Base-by-base conservation (phyloP, 805 yeast genomes). In the Saccharomycopsis capsularis region DNA sequence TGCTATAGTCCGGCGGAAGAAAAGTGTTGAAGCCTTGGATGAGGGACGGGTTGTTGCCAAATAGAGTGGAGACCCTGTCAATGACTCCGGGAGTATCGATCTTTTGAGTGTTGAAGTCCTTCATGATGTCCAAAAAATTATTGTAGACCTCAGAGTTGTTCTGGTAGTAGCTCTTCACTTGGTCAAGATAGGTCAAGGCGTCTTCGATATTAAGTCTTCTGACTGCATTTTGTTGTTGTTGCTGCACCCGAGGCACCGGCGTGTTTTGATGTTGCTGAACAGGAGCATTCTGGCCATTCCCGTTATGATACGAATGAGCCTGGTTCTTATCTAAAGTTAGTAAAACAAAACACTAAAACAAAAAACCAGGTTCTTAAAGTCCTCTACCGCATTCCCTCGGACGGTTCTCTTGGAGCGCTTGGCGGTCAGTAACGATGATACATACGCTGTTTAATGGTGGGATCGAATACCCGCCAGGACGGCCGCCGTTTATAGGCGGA, bases 71-170 rank as follows among this genome's bases (percentile, higher is more conserved):
- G 1, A 93, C 99, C 51, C 99, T 74, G 64, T 91, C 96, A 62
- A 93, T 93, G 25, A 93, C 99, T 32, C 98, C 99, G 0, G 98
- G 99, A 0, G 99, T 93, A 64, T 93, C 98, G 59, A 93, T 90
- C 53, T 80, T 79, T 69, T 91, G 97, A 47, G 95, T 83, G 70
- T 95, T 95, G 71, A 93, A 95, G 63, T 95, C 99, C 70, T 95
- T 95, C 99, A 93, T 93, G 56, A 93, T 91, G 63, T 93, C 99
- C 61, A 93, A 74, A 61, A 95, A 93, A 65, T 86, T 89, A 66
- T 93, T 93, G 72, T 93, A 93, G 39, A 93, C 95, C 59, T 90
- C 97, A 0, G 98, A 95, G 67, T 91, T 95, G 56, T 81, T 77
- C 64, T 78, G 84, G 67, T 93, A 93, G 64, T 90, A 97, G 43